Evolutionary conservation across 495 filamentous ascomycete genomes (phyloP).

Genomic region (Lasiosphaeria miniovina): DNA sequence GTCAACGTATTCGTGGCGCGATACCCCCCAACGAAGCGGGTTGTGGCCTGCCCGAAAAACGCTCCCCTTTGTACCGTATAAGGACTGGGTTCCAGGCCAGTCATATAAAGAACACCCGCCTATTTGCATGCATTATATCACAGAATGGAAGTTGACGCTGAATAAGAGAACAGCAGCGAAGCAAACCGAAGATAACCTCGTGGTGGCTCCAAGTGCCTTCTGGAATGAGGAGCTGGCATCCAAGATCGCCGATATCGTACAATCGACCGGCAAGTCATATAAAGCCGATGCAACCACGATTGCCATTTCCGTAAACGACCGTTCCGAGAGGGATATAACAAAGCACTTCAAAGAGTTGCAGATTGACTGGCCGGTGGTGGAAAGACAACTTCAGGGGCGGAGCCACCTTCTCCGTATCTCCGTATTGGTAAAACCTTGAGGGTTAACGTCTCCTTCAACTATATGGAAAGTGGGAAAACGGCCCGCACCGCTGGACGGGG

Average conservation of each 20-base stretch:
- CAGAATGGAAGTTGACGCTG: slow-evolving; percentile 16
- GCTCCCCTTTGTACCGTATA: slow-evolving; percentile 8
- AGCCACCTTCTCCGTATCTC: slow-evolving; percentile 17
- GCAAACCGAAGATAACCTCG: slow-evolving; percentile 14
- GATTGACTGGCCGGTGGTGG: slow-evolving; percentile 10
- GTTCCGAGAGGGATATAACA: slow-evolving; percentile 14
- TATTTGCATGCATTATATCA: slow-evolving; percentile 8
- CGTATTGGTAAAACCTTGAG: slow-evolving; percentile 10
- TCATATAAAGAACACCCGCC: slow-evolving; percentile 16
- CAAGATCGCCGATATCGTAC: slow-evolving; percentile 13
- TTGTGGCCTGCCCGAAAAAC: slow-evolving; percentile 10
- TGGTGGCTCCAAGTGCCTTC: slow-evolving; percentile 14
- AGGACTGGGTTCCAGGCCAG: slow-evolving; percentile 14
- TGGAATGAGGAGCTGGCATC: slow-evolving; percentile 16
- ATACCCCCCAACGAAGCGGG: not conserved
- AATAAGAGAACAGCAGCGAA: slow-evolving; percentile 14
- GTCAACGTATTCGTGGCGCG: no score
- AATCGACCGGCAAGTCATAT: slow-evolving; percentile 11
- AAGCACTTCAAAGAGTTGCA: slow-evolving; percentile 13
- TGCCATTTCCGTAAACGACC: slow-evolving; percentile 8
- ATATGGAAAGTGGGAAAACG: slow-evolving; percentile 9
- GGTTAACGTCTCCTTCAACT: slow-evolving; percentile 13
- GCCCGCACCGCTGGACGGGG: slow-evolving; percentile 11
- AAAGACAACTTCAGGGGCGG: slow-evolving; percentile 11
- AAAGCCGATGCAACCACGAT: slow-evolving; percentile 5